Evolutionary conservation across 768 basidiomycete species (phyloP), one percentile per base, ranked within the genome.

Genomic region (Suillus americanus): DNA sequence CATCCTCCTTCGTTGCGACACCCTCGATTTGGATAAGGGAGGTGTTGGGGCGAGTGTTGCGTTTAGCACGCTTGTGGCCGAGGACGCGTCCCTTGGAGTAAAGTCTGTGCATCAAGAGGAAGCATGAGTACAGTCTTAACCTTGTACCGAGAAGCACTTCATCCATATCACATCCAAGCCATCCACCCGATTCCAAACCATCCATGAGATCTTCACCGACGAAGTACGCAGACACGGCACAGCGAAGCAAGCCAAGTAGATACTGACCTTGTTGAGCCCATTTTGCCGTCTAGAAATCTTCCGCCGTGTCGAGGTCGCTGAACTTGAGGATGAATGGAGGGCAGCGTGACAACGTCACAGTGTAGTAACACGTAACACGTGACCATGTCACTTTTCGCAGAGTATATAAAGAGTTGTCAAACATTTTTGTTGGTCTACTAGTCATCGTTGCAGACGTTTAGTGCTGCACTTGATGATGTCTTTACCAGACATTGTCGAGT

Each of bases 11-110:
- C 73, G 82, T 89, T 68, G 88, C 87, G 64, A 98, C 95, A 75
- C 97, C 97, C 83, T 99, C 97, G 76, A 99, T 94, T 81, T 97
- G 95, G 74, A 99, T 80, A 72, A 99, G 89, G 62, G 94, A 94
- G 67, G 95, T 97, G 85, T 97, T 97, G 75, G 95, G 95, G 75
- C 90, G 86, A 64, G 91, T 85, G 86, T 99, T 98, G 76, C 95
- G 91, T 84, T 99, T 99, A 67, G 93, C 95, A 69, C 97, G 94
- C 84, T 98, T 98, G 92, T 97, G 94, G 69, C 96, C 95, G 73
- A 98, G 85, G 76, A 99, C 89, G 74, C 97, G 95, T 79, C 94
- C 97, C 85, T 97, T 99, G 81, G 80, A 79, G 87, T 97, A 97
- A 74, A 97, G 87, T 87, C 96, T 97, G 76, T 54, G 33, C 62